A percentile compares a stretch with the other conserved stretches of the same genome.
phyloP scores from a whole-genome alignment of 1,284 basidiomycete species.

The Hemileia vastatrix region DNA sequence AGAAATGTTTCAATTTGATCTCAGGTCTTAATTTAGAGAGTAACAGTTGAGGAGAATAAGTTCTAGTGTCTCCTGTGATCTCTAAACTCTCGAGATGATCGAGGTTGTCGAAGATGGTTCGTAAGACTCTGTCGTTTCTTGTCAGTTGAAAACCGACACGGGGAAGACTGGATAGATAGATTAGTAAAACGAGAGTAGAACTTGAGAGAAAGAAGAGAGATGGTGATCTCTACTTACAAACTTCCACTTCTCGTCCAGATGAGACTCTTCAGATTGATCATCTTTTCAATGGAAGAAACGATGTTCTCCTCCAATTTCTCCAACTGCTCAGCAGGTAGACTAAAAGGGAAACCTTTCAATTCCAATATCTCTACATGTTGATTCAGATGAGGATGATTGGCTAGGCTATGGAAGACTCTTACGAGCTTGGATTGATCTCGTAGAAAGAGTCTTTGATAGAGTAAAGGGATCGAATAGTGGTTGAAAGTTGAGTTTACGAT shows the following conservation, averaged over 20 bases:
- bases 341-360: no score
- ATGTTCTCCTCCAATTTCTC: conserved; percentile 35
- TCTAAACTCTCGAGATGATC: conserved; percentile 30
- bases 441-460: no score
- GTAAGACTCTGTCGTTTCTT: conserved; percentile 32
- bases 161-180: background rate
- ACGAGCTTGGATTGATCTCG: no score
- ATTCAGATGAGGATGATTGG: no score
- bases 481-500: no score
- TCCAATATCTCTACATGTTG: no score
- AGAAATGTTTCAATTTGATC: no score
- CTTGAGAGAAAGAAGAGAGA: background rate
- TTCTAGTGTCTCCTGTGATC: conserved; percentile 34
- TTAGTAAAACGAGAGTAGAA: background rate
- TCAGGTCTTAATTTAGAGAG: conserved; percentile 23
- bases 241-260: conserved; percentile 40
- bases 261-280: conserved; percentile 29
- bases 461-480: no score
- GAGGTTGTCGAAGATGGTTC: conserved; percentile 24
- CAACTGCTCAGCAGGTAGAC: conserved; percentile 35
- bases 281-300: conserved; percentile 25
- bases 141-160: conserved; percentile 4
- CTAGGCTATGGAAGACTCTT: no score
- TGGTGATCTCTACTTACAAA: conserved; percentile 20
- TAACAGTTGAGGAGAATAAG: conserved; percentile 32